These are phyloP conservation scores for Populus deltoides DNA, from an alignment of 345 rosid species.

Conservation along the genomic window DNA sequence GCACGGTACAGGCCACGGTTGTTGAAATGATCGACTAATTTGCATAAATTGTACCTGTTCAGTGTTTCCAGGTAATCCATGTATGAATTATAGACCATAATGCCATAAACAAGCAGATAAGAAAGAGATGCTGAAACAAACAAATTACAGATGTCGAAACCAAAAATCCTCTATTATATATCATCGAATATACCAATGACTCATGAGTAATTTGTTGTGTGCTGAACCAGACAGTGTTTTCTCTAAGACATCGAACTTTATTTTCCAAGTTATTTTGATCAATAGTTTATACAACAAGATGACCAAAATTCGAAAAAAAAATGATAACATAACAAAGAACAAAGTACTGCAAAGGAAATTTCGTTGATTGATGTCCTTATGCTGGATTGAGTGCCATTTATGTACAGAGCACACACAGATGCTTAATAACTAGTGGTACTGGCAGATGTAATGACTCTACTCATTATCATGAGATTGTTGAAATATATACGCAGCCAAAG, in stretches of 20 bases:
- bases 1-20: slow-evolving; percentile 31
- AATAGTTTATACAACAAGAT: not conserved
- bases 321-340: not conserved
- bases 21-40: slow-evolving; percentile 33
- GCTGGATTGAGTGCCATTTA: not conserved
- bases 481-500: not conserved
- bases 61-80: slow-evolving; percentile 9
- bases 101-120: not conserved
- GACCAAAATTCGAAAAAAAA: not conserved
- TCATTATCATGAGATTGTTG: not conserved
- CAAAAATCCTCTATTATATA: not conserved
- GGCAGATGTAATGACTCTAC: not conserved
- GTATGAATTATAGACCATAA: not conserved
- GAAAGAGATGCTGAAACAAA: not conserved
- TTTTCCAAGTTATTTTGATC: not conserved
- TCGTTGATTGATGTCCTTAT: not conserved
- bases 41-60: slow-evolving; percentile 28
- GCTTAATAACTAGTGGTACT: not conserved
- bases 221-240: not conserved
- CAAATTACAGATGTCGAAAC: not conserved
- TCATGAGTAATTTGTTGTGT: too few relatives aligned
- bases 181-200: not conserved
- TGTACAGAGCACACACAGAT: not conserved
- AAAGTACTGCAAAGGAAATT: not conserved
- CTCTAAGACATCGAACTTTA: not conserved